Conservation (phyloP, 148 eudicot genomes). For the Rhododendron mucronatum region DNA sequence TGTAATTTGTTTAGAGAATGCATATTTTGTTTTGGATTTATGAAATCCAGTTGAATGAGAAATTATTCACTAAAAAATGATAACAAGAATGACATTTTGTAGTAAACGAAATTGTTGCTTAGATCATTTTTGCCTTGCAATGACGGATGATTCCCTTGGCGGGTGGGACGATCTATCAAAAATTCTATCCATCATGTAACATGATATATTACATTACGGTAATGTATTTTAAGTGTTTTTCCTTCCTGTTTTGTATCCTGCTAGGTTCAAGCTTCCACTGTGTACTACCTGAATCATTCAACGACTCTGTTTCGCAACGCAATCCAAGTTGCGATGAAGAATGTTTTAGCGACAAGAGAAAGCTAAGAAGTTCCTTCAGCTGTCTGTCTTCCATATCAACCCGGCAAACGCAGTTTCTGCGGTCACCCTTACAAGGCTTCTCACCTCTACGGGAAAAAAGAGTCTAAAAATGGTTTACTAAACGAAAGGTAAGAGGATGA, state of each 20-base stretch:
- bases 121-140: not conserved
- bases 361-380: slow-evolving; percentile 54
- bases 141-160: not conserved
- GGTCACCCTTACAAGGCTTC: slow-evolving; percentile 69
- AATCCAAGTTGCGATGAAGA: slow-evolving; percentile 33
- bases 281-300: slow-evolving; percentile 68
- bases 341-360: slow-evolving; percentile 47
- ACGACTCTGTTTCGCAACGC: slow-evolving; percentile 43
- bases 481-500: slow-evolving; percentile 13
- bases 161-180: not conserved
- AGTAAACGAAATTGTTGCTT: not conserved
- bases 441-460: slow-evolving; percentile 48
- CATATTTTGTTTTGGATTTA: not conserved
- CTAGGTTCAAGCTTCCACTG: slow-evolving; percentile 78
- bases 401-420: slow-evolving; percentile 59
- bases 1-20: not conserved
- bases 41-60: not conserved
- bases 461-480: slow-evolving; percentile 40
- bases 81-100: not conserved
- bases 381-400: slow-evolving; percentile 67
- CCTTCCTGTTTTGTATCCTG: not conserved
- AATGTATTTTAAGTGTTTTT: not conserved
- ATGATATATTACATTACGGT: not conserved
- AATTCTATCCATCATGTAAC: not conserved
- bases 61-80: not conserved